phyloP scores from a whole-genome alignment of 2,329 filamentous ascomycete species.

The Fusarium heterosporum region DNA sequence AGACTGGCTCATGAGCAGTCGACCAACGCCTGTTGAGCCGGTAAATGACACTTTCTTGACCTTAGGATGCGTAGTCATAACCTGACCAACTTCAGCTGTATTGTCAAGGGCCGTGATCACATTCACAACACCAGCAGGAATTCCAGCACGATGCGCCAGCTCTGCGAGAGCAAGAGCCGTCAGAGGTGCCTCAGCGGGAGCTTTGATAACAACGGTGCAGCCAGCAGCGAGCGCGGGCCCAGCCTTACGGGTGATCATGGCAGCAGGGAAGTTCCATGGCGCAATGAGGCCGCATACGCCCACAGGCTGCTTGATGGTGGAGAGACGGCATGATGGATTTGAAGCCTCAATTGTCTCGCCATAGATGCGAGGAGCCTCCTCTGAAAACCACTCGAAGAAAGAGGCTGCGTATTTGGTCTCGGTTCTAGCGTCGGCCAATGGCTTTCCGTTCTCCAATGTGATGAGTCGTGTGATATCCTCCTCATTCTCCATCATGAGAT shows the following conservation, averaged over 20 bases:
- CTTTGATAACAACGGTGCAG: slow-evolving; percentile 85
- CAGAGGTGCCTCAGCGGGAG: slow-evolving; percentile 89
- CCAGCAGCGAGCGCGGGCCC: slow-evolving; percentile 73
- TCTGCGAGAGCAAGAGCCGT: slow-evolving; percentile 87
- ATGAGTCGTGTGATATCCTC: slow-evolving; percentile 76
- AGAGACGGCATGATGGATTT: slow-evolving; percentile 66
- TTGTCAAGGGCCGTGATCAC: slow-evolving; percentile 82
- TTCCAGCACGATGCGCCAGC: slow-evolving; percentile 83
- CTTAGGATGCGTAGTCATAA: slow-evolving; percentile 52
- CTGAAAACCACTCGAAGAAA: slow-evolving; percentile 74
- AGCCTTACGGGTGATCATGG: slow-evolving; percentile 63
- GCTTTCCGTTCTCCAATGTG: slow-evolving; percentile 79
- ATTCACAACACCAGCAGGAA: slow-evolving; percentile 89
- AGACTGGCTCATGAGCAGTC: slow-evolving; percentile 75
- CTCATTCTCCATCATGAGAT: slow-evolving; percentile 73
- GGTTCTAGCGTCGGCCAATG: slow-evolving; percentile 68
- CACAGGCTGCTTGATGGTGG: slow-evolving; percentile 51
- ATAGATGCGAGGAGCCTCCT: slow-evolving; percentile 67
- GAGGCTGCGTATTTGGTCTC: slow-evolving; percentile 69
- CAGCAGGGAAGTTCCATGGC: slow-evolving; percentile 69
- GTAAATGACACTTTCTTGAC: slow-evolving; percentile 81
- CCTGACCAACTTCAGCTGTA: slow-evolving; percentile 79
- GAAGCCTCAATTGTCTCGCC: slow-evolving; percentile 65
- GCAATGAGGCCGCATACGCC: slow-evolving; percentile 53
- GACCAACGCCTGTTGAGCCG: slow-evolving; percentile 63